These are phyloP conservation scores for Fusarium pseudograminearum DNA, from an alignment of 2,329 filamentous ascomycete genomes.

Conservation along the genomic window DNA sequence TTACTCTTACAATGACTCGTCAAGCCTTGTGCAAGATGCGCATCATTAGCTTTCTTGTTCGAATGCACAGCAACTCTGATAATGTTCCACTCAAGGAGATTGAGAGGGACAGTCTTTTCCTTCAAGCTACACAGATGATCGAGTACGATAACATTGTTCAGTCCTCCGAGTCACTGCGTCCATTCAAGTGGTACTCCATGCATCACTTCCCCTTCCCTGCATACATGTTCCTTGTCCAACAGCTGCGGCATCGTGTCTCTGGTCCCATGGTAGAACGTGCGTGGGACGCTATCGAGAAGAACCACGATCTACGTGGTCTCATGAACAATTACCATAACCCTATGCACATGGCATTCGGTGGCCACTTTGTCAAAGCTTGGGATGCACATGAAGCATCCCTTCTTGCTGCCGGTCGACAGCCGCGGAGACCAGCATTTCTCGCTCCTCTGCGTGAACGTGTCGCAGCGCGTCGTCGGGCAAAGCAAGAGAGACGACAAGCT, in stretches of 20 bases:
- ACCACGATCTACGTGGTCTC: slow-evolving; percentile 65
- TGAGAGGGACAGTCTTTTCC: slow-evolving; percentile 65
- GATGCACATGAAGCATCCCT: slow-evolving; percentile 65
- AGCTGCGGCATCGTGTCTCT: slow-evolving; percentile 63
- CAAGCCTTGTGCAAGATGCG: slow-evolving; percentile 68
- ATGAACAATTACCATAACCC: slow-evolving; percentile 64
- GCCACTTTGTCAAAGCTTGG: slow-evolving; percentile 73
- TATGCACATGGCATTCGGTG: slow-evolving; percentile 68
- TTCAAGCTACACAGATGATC: slow-evolving; percentile 68
- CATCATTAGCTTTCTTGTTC: slow-evolving; percentile 65
- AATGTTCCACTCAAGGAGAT: slow-evolving; percentile 55
- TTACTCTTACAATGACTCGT: slow-evolving; percentile 69
- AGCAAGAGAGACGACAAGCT: slow-evolving; percentile 47
- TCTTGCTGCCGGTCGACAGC: slow-evolving; percentile 57
- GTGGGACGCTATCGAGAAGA: slow-evolving; percentile 67
- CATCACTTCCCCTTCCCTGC: slow-evolving; percentile 71
- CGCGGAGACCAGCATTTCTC: slow-evolving; percentile 62
- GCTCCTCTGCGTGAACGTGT: slow-evolving; percentile 60
- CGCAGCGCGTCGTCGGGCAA: slow-evolving; percentile 52
- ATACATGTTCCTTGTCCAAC: slow-evolving; percentile 70
- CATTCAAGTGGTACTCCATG: slow-evolving; percentile 69
- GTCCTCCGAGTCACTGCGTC: slow-evolving; percentile 61
- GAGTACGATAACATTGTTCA: slow-evolving; percentile 70
- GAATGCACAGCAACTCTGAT: slow-evolving; percentile 56
- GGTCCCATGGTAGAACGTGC: slow-evolving; percentile 70